Conservation (phyloP, 108 stramenopile genomes). For the Cyclotella baltica region DNA sequence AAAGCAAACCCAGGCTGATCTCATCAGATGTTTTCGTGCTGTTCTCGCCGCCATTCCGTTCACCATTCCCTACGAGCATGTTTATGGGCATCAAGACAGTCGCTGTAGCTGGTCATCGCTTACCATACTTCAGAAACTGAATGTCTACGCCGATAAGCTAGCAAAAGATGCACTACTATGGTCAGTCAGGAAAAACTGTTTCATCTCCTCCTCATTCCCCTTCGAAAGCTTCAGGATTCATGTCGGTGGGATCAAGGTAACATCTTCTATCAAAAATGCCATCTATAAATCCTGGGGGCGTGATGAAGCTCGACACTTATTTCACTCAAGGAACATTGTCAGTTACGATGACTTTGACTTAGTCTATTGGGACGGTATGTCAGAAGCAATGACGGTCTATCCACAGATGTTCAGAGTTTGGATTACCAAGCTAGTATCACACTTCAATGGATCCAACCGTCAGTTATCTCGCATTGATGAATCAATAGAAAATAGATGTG, state of each 20-base stretch:
- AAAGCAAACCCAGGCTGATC: conserved; percentile 5
- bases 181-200: background rate
- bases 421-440: conserved; percentile 5
- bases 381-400: background rate
- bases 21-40: background rate
- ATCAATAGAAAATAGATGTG: background rate
- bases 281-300: conserved; percentile 6
- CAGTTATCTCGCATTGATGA: background rate
- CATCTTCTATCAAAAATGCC: background rate
- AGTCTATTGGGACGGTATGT: conserved; percentile 9
- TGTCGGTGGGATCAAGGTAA: conserved; percentile 15
- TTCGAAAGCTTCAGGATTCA: background rate
- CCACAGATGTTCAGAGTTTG: conserved; percentile 20
- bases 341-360: background rate
- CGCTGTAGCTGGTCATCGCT: background rate
- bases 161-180: background rate
- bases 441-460: conserved; percentile 6
- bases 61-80: background rate
- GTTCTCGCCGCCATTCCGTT: background rate
- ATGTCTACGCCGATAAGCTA: background rate
- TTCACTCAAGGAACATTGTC: background rate
- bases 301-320: background rate
- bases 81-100: conserved; percentile 14
- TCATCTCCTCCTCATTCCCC: conserved; percentile 5
- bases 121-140: background rate